Evolutionary conservation across 2,329 filamentous ascomycete species (phyloP).

Genomic region (Paracorniculantispora psalliotae): DNA sequence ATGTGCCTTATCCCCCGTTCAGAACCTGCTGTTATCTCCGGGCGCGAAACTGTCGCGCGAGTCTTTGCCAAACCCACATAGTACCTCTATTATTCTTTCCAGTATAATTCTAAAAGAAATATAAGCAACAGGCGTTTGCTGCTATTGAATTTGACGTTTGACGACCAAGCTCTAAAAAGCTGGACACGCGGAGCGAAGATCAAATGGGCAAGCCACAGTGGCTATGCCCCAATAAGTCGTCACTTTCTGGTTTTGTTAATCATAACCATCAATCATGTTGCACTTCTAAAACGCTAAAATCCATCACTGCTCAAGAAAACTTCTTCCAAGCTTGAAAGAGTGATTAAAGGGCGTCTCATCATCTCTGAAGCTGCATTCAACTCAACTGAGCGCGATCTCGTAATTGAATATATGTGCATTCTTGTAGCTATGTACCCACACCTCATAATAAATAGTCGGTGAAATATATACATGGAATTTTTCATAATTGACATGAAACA

Average conservation of each 20-base stretch:
- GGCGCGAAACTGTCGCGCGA: not conserved
- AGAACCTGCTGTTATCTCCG: not conserved
- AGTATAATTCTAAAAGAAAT: no score
- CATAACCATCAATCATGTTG: not conserved
- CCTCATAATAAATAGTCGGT: no score
- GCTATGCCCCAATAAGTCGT: no score
- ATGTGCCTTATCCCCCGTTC: not conserved
- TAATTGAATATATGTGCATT: not conserved
- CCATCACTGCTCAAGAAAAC: no score
- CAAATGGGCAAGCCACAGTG: not conserved
- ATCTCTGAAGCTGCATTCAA: not conserved
- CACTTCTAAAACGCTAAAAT: no score
- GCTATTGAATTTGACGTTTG: no score
- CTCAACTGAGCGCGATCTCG: not conserved
- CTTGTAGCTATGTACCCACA: not conserved
- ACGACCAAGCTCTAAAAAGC: no score
- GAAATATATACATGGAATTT: not conserved
- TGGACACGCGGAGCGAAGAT: not conserved
- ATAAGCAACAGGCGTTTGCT: no score
- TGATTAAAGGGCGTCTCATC: no score
- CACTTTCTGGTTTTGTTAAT: not conserved
- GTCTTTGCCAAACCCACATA: not conserved
- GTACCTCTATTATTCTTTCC: no score
- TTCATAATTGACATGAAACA: not conserved
- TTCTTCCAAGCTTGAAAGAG: no score